Evolutionary conservation across 441 rosid genomes (phyloP).

Genomic region (Populus trichocarpa): DNA sequence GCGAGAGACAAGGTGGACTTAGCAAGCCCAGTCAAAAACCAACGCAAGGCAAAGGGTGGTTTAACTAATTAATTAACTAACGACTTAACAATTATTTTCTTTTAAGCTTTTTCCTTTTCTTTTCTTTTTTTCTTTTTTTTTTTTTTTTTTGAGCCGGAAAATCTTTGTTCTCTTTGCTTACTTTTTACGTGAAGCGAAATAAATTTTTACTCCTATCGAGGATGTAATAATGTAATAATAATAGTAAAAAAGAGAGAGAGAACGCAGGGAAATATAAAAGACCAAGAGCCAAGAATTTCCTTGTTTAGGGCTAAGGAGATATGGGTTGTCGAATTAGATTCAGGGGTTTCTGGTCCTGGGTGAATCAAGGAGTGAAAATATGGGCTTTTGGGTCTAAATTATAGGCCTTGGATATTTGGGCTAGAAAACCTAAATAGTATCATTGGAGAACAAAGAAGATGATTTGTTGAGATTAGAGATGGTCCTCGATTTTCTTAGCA

Average conservation of each 20-base stretch:
- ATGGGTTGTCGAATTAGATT: background rate
- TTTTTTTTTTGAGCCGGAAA: background rate
- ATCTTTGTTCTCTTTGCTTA: background rate
- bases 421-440: background rate
- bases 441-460: too few species aligned
- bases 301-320: background rate
- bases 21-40: conserved; percentile 38
- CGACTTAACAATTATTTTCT: background rate
- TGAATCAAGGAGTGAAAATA: background rate
- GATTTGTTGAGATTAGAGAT: too few species aligned
- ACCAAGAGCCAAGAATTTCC: background rate
- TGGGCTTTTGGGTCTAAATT: background rate
- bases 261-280: too few species aligned
- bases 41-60: background rate
- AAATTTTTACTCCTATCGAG: background rate
- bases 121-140: background rate
- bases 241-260: background rate
- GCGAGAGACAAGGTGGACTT: conserved; percentile 36
- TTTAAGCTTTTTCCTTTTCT: background rate
- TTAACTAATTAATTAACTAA: conserved; percentile 1
- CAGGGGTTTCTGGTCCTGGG: background rate
- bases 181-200: background rate
- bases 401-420: background rate
- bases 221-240: background rate
- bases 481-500: too few species aligned